Conservation (phyloP, 352 stramenopile species). For the Halophytophthora polymorphica region DNA sequence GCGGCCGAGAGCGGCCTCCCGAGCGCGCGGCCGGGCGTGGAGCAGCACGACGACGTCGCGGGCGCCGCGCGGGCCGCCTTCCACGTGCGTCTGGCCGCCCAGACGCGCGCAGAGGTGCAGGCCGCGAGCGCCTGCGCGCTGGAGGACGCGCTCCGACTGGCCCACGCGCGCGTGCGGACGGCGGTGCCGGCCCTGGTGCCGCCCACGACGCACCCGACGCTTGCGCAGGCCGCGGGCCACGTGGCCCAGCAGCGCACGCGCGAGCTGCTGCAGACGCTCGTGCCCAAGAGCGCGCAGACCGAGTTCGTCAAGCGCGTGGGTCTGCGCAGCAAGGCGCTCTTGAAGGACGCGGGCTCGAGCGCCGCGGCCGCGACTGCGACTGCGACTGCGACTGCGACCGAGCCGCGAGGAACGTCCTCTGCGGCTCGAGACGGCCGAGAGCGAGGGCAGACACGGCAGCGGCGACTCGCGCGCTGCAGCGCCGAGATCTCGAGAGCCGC, state of each 20-base stretch:
- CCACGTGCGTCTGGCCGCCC: constrained; percentile 35
- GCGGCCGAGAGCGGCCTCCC: constrained; percentile 22
- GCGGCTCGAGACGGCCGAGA: too few relatives aligned
- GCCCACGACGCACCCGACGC: constrained; percentile 33
- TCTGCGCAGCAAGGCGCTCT: constrained; percentile 34
- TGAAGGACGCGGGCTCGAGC: constrained; percentile 28
- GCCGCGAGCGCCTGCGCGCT: constrained; percentile 24
- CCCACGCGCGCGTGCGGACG: constrained; percentile 26
- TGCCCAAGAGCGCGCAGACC: constrained; percentile 41
- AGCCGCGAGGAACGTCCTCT: too few relatives aligned
- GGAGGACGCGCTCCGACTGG: constrained; percentile 26
- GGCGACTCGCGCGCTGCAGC: constrained; percentile 17
- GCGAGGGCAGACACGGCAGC: constrained; percentile 2
- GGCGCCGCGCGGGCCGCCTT: constrained; percentile 25
- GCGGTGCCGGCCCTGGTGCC: constrained; percentile 34
- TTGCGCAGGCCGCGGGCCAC: constrained; percentile 28
- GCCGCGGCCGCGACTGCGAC: constrained; percentile 4
- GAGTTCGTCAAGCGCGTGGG: constrained; percentile 51
- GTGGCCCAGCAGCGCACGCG: constrained; percentile 35
- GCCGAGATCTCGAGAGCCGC: constrained; percentile 14
- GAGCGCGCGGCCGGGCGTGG: neutral
- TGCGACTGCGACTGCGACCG: too few relatives aligned
- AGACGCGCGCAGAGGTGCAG: constrained; percentile 25
- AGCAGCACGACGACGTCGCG: constrained; percentile 4
- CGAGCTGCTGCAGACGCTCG: constrained; percentile 26